phyloP scores from a whole-genome alignment of 176 grass and related monocot genomes.

The Carex cristatella region DNA sequence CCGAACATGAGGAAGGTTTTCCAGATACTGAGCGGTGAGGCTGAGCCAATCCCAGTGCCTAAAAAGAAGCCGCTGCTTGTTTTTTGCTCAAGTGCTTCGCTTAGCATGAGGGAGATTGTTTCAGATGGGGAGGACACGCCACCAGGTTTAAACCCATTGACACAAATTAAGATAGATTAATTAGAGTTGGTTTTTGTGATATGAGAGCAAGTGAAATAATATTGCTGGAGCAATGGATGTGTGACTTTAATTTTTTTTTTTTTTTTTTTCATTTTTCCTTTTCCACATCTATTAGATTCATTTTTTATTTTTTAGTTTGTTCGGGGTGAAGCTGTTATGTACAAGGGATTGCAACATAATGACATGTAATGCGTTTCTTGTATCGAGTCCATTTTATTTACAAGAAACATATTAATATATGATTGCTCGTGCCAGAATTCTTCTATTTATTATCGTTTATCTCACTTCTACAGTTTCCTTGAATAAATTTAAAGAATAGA shows the following conservation, averaged over 20 bases:
- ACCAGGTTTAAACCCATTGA: not conserved
- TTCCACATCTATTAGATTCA: not conserved
- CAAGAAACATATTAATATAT: not conserved
- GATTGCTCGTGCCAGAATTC: not conserved
- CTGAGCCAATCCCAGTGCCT: slow-evolving; percentile 47
- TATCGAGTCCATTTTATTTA: not conserved
- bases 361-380: not conserved
- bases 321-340: not conserved
- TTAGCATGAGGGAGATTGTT: slow-evolving; percentile 75
- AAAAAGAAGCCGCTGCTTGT: slow-evolving; percentile 80
- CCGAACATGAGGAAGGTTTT: slow-evolving; percentile 80
- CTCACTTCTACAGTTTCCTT: no score
- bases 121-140: slow-evolving; percentile 41
- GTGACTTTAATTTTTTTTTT: slow-evolving; percentile 23
- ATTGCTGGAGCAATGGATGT: not conserved
- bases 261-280: not conserved
- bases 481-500: not conserved
- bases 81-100: slow-evolving; percentile 63
- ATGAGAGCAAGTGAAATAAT: not conserved
- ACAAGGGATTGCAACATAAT: slow-evolving; percentile 16
- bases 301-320: not conserved
- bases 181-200: not conserved
- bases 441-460: no score
- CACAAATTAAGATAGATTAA: slow-evolving; percentile 26
- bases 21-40: slow-evolving; percentile 75